Percentiles rank a stretch among this genome's conserved stretches.
These are phyloP conservation scores for Kandelia obovata DNA, from an alignment of 345 rosid species.

Conservation along the genomic window DNA sequence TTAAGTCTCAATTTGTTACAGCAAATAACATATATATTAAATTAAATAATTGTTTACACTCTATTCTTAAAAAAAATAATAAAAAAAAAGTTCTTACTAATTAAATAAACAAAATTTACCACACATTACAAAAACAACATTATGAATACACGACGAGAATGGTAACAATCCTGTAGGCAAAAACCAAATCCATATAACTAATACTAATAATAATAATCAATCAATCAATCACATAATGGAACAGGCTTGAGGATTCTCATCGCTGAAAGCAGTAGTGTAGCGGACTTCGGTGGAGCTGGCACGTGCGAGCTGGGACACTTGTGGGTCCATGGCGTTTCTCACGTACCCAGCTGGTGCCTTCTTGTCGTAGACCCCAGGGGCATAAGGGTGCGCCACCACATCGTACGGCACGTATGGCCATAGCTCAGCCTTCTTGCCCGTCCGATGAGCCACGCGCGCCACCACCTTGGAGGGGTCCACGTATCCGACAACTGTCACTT, in stretches of 20 bases:
- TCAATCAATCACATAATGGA: conserved; percentile 51
- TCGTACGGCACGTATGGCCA: conserved; percentile 97
- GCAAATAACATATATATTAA: too few relatives aligned
- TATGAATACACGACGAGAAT: too few relatives aligned
- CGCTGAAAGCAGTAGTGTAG: conserved; percentile 94
- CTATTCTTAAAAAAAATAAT: too few relatives aligned
- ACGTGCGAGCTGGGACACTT: conserved; percentile 64
- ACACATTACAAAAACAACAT: too few relatives aligned
- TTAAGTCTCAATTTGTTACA: too few relatives aligned
- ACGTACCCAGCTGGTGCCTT: conserved; percentile 92
- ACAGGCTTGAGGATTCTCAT: conserved; percentile 73
- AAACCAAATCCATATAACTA: neutral
- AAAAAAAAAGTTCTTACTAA: too few relatives aligned
- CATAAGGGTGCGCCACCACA: conserved; percentile 86
- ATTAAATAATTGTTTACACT: too few relatives aligned
- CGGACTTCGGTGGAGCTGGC: conserved; percentile 93
- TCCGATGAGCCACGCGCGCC: conserved; percentile 69
- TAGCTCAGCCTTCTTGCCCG: conserved; percentile 86
- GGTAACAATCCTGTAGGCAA: neutral
- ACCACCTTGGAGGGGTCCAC: conserved; percentile 77
- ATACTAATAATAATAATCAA: neutral
- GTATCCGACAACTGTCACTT: conserved; percentile 83
- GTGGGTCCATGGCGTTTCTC: conserved; percentile 59
- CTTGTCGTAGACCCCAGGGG: conserved; percentile 79
- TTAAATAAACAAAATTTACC: too few relatives aligned